Percentiles rank a stretch among this genome's conserved stretches.
Evolutionary conservation across 345 rosid genomes (phyloP).

Genomic region (Eucalyptus curtisii): DNA sequence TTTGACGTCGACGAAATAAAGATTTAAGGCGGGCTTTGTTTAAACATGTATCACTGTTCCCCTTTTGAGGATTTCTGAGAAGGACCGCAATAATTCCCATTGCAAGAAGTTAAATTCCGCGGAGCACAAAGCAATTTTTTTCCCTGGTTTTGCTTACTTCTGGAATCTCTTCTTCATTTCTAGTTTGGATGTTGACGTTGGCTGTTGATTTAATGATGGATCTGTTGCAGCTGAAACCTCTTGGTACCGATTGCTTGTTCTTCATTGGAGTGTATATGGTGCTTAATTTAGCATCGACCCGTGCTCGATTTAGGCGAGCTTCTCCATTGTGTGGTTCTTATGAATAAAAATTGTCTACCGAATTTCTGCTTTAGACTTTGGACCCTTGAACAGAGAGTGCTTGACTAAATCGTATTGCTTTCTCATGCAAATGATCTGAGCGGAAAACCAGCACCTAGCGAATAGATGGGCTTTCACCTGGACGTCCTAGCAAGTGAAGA

Average conservation of each 20-base stretch:
- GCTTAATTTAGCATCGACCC: background rate
- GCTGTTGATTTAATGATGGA: background rate
- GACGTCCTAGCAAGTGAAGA: background rate
- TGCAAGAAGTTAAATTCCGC: background rate
- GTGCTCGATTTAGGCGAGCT: background rate
- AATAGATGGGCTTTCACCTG: background rate
- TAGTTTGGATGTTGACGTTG: background rate
- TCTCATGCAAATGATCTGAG: background rate
- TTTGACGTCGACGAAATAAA: conserved; percentile 21
- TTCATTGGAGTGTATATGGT: background rate
- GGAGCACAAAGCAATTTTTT: background rate
- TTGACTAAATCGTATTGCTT: background rate
- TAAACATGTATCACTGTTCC: background rate
- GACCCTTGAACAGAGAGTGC: background rate
- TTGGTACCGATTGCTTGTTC: background rate
- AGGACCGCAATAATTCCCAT: background rate
- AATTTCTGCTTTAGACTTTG: background rate
- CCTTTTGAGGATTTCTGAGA: conserved; percentile 6
- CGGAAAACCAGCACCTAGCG: background rate
- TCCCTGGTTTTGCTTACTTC: background rate
- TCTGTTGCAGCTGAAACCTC: background rate
- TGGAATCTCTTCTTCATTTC: background rate
- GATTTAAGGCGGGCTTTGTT: conserved; percentile 7
- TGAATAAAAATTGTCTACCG: background rate
- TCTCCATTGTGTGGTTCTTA: background rate